Evolutionary conservation across 345 rosid genomes (phyloP).

Genomic region (Murraya paniculata): DNA sequence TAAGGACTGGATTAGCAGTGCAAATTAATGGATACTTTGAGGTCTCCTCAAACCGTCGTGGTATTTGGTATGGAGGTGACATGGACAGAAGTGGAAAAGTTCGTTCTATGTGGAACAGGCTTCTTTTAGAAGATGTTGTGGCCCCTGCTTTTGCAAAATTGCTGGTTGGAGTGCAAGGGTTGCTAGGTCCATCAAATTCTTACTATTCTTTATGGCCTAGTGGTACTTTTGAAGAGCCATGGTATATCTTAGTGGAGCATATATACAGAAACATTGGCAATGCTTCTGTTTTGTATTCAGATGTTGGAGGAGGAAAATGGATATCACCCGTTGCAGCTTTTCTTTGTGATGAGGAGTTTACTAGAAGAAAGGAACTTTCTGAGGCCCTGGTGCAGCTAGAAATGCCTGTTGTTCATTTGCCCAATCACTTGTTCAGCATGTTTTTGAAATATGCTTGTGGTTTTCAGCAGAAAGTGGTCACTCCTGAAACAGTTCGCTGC

Average conservation of each 20-base stretch:
- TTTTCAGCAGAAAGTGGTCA: conserved; percentile 76
- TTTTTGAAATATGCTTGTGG: conserved; percentile 59
- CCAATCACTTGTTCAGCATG: conserved; percentile 62
- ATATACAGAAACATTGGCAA: conserved; percentile 59
- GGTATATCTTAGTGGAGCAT: conserved; percentile 81
- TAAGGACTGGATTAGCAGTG: conserved; percentile 81
- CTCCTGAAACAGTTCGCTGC: conserved; percentile 72
- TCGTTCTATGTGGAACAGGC: conserved; percentile 93
- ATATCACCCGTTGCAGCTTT: conserved; percentile 80
- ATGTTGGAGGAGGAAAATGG: conserved; percentile 76
- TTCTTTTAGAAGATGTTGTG: conserved; percentile 86
- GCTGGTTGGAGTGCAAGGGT: conserved; percentile 64
- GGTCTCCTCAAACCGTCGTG: conserved; percentile 94
- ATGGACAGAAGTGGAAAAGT: conserved; percentile 97
- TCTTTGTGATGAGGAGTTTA: conserved; percentile 75
- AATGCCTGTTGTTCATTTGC: conserved; percentile 81
- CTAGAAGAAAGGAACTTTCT: conserved; percentile 67
- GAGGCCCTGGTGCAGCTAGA: conserved; percentile 71
- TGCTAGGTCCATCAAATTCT: conserved; percentile 54
- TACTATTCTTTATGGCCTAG: conserved; percentile 82
- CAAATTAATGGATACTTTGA: conserved; percentile 96
- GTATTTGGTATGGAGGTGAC: conserved; percentile 97
- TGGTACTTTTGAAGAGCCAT: conserved; percentile 93
- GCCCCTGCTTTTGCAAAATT: conserved; percentile 65
- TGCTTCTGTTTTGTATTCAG: conserved; percentile 65